A percentile compares a stretch with the other conserved stretches of the same genome.
These are phyloP conservation scores for Ammopiptanthus mongolicus DNA, from an alignment of 306 rosid genomes.

Conservation along the genomic window DNA sequence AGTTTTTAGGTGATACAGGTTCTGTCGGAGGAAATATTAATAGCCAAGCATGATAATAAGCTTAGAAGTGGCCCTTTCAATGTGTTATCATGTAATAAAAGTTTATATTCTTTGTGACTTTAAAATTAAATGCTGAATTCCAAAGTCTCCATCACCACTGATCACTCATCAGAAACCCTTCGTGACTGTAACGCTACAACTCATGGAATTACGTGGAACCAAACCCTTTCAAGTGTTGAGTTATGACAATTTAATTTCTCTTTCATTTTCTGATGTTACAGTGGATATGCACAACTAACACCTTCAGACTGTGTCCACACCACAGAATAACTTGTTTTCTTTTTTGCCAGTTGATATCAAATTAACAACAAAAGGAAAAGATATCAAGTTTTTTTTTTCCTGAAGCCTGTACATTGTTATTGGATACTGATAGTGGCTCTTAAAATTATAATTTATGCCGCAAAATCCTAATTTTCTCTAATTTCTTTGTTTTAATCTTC, in stretches of 20 bases:
- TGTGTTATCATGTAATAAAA: slow-evolving; percentile 2
- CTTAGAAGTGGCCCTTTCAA: background rate
- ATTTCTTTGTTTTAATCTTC: background rate
- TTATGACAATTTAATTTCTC: background rate
- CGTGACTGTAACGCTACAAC: background rate
- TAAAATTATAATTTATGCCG: background rate
- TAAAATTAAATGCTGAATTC: background rate
- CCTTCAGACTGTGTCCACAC: background rate
- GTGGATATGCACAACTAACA: background rate
- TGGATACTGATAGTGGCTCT: background rate
- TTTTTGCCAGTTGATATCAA: background rate
- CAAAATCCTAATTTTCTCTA: background rate
- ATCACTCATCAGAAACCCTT: background rate
- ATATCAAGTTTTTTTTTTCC: background rate
- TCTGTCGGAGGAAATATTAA: background rate
- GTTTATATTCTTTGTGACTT: background rate
- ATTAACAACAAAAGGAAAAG: background rate
- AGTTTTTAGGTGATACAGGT: background rate
- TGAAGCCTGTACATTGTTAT: background rate
- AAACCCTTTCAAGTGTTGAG: background rate
- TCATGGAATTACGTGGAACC: background rate
- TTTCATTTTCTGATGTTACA: background rate
- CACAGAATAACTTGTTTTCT: background rate
- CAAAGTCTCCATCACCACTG: slow-evolving; percentile 1
- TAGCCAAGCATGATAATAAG: background rate